phyloP scores from a whole-genome alignment of 2,329 filamentous ascomycete genomes.

The Huntiella bhutanensis region DNA sequence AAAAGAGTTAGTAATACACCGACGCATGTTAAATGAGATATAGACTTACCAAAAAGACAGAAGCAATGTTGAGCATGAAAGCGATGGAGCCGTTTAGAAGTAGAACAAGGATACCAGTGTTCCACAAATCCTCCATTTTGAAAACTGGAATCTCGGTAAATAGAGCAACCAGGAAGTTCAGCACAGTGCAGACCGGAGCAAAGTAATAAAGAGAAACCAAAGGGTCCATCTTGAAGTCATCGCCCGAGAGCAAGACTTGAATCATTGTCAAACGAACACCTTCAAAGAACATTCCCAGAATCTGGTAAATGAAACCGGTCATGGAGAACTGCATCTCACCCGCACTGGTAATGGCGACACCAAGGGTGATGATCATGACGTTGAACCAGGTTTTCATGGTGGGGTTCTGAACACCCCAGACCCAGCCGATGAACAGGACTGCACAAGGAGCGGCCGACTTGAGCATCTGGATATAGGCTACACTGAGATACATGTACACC shows the following conservation, averaged over 20 bases:
- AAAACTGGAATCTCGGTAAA: slow-evolving; percentile 50
- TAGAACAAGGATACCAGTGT: slow-evolving; percentile 45
- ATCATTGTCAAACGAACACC: slow-evolving; percentile 71
- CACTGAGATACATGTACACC: slow-evolving; percentile 47
- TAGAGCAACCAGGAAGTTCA: slow-evolving; percentile 55
- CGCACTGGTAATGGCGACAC: slow-evolving; percentile 31
- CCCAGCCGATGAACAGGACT: slow-evolving; percentile 47
- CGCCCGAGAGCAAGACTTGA: slow-evolving; percentile 56
- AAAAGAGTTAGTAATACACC: slow-evolving; percentile 9
- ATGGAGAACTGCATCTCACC: slow-evolving; percentile 53
- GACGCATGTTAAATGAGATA: background rate
- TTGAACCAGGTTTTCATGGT: slow-evolving; percentile 26
- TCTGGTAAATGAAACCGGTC: slow-evolving; percentile 48
- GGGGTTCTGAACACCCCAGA: slow-evolving; percentile 31
- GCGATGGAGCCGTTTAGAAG: slow-evolving; percentile 59
- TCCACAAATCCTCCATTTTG: slow-evolving; percentile 44
- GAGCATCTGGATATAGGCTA: slow-evolving; percentile 54
- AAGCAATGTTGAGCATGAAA: slow-evolving; percentile 64
- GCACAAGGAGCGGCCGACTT: slow-evolving; percentile 50
- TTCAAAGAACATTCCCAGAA: slow-evolving; percentile 62
- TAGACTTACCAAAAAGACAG: slow-evolving; percentile 60
- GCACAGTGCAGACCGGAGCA: slow-evolving; percentile 63
- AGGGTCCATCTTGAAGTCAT: slow-evolving; percentile 72
- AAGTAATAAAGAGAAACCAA: slow-evolving; percentile 82
- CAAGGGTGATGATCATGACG: slow-evolving; percentile 31